Conservation (phyloP, 192 early-diverging fungal genomes). For the Gaertneriomyces sp. region DNA sequence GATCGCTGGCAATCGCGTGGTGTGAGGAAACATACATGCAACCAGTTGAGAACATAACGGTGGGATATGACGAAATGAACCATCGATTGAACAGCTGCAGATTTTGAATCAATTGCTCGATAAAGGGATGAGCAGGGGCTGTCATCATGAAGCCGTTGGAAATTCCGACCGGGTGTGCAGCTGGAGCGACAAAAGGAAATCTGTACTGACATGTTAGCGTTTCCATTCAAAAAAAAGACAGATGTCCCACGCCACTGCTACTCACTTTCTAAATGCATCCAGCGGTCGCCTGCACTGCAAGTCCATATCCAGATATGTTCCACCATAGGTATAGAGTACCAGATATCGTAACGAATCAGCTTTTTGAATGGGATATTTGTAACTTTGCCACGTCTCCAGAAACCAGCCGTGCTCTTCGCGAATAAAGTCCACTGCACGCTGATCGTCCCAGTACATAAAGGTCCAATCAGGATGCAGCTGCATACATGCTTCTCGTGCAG, state of each 20-base stretch:
- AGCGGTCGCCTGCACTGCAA: constrained; percentile 27
- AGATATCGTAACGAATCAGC: constrained; percentile 40
- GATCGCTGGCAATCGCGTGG: constrained; percentile 9
- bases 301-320: constrained; percentile 42
- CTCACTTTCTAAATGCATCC: constrained; percentile 27
- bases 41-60: constrained; percentile 41
- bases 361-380: constrained; percentile 32
- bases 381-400: constrained; percentile 24
- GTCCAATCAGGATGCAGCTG: constrained; percentile 32
- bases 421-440: constrained; percentile 22
- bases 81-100: constrained; percentile 26
- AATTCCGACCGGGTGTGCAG: constrained; percentile 38
- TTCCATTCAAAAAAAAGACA: not conserved
- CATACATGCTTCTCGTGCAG: constrained; percentile 18
- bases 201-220: constrained; percentile 9
- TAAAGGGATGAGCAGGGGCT: constrained; percentile 19
- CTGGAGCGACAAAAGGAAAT: constrained; percentile 33
- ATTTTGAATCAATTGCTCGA: constrained; percentile 22
- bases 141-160: constrained; percentile 37
- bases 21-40: constrained; percentile 36
- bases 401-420: constrained; percentile 27
- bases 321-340: constrained; percentile 36
- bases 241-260: not conserved
- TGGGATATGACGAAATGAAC: constrained; percentile 32
- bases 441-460: constrained; percentile 36